Evolutionary conservation across 2,329 filamentous ascomycete genomes (phyloP).

Genomic region (Colletotrichum gigasporum): DNA sequence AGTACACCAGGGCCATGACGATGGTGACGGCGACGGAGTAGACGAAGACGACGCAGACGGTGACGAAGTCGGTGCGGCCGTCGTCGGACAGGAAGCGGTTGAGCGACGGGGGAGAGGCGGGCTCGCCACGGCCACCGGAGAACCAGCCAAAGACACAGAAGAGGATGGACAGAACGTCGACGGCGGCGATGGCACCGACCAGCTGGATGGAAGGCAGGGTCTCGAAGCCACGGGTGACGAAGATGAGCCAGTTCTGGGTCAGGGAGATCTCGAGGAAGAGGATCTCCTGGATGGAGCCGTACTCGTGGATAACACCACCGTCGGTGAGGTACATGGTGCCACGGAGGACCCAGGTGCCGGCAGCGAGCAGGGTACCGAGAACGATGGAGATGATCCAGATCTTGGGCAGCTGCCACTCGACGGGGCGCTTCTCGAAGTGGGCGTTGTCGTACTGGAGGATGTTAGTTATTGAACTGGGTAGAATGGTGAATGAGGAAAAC

Average conservation of each 20-base stretch:
- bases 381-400: constrained; percentile 81
- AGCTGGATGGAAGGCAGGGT: constrained; percentile 82
- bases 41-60: constrained; percentile 71
- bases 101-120: constrained; percentile 39
- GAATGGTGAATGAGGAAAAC: neutral
- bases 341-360: constrained; percentile 78
- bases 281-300: constrained; percentile 78
- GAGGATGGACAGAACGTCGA: constrained; percentile 76
- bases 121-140: constrained; percentile 55
- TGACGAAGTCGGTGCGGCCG: constrained; percentile 62
- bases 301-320: constrained; percentile 80
- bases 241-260: constrained; percentile 82
- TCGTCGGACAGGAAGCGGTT: constrained; percentile 47
- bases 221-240: constrained; percentile 77
- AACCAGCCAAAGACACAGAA: constrained; percentile 83
- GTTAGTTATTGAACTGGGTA: neutral
- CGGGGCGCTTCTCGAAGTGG: constrained; percentile 77
- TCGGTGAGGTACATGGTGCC: constrained; percentile 74
- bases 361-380: constrained; percentile 73
- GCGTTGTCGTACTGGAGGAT: constrained; percentile 72
- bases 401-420: constrained; percentile 84
- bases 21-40: constrained; percentile 74
- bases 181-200: constrained; percentile 74
- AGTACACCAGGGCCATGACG: constrained; percentile 73
- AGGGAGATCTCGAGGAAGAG: constrained; percentile 79